Evolutionary conservation across 2,329 filamentous ascomycete species (phyloP).

Genomic region (Lasiodiplodia citricola): DNA sequence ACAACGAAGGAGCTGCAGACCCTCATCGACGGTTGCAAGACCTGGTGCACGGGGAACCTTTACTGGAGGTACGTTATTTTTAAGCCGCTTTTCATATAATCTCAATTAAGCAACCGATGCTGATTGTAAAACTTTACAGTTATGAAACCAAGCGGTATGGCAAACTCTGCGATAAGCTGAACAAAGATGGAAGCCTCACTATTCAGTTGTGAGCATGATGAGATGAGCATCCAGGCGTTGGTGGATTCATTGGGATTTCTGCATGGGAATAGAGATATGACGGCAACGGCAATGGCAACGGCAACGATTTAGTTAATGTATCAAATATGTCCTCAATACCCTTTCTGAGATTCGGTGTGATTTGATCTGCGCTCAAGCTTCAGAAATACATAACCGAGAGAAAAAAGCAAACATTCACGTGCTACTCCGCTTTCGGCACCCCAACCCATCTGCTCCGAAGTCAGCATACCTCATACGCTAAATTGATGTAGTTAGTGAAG

Average conservation of each 20-base stretch:
- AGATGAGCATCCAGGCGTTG: background rate
- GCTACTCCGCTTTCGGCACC: background rate
- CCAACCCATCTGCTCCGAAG: too few relatives aligned
- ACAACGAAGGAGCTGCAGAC: background rate
- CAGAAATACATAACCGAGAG: too few relatives aligned
- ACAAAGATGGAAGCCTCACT: background rate
- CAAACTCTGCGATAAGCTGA: background rate
- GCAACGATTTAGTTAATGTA: background rate
- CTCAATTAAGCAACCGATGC: background rate
- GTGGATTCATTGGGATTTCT: background rate
- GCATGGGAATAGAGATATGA: background rate
- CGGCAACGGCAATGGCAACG: background rate
- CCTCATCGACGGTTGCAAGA: background rate
- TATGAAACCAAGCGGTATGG: background rate
- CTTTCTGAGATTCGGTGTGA: background rate
- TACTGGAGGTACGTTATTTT: background rate
- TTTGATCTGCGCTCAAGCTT: too few relatives aligned
- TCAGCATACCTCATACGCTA: too few relatives aligned
- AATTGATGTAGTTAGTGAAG: too few relatives aligned
- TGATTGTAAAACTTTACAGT: background rate
- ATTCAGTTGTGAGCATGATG: background rate
- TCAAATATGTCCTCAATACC: background rate
- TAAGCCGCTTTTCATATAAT: background rate
- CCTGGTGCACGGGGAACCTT: conserved; percentile 2
- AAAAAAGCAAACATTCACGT: background rate